A percentile compares a stretch with the other conserved stretches of the same genome.
Evolutionary conservation across 2,329 filamentous ascomycete genomes (phyloP).

Genomic region (Hypoxylon sp.): DNA sequence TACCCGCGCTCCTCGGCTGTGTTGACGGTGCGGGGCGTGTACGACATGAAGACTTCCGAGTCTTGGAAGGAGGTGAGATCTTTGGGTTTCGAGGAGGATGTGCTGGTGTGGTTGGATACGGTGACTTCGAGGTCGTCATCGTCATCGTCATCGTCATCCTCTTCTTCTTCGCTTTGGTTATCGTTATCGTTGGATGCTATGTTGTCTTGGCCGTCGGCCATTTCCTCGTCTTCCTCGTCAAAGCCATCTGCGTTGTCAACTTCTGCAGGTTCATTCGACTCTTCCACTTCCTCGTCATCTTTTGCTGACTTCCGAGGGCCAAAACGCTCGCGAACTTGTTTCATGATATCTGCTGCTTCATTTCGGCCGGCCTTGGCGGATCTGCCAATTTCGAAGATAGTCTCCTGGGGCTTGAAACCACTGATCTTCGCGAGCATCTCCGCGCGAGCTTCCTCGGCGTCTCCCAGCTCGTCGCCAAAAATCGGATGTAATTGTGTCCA

Average conservation of each 20-base stretch:
- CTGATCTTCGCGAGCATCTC: conserved; percentile 92
- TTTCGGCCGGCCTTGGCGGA: conserved; percentile 73
- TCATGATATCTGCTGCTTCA: conserved; percentile 83
- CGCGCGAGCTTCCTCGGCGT: conserved; percentile 79
- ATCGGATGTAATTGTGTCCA: conserved; percentile 85
- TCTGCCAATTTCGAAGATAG: conserved; percentile 93
- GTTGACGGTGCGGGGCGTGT: conserved; percentile 85
- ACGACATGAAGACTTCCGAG: conserved; percentile 95
- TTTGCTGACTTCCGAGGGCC: conserved; percentile 68
- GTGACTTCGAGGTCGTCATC: conserved; percentile 76
- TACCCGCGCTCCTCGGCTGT: conserved; percentile 92
- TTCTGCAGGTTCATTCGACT: conserved; percentile 49
- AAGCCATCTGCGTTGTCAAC: conserved; percentile 34
- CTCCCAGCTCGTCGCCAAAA: conserved; percentile 79
- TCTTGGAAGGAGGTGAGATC: conserved; percentile 79
- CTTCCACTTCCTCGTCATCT: conserved; percentile 59
- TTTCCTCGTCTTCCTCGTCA: conserved; percentile 37
- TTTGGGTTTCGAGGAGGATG: conserved; percentile 59
- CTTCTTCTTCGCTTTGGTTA: not conserved
- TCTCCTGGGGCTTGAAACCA: conserved; percentile 90
- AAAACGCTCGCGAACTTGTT: conserved; percentile 77
- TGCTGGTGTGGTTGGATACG: conserved; percentile 70
- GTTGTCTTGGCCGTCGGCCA: not conserved
- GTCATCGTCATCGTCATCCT: conserved; percentile 57
- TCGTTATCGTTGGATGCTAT: not conserved